Conservation (phyloP, 495 filamentous ascomycete genomes). For the Pseudomonodictys pantanalensis region DNA sequence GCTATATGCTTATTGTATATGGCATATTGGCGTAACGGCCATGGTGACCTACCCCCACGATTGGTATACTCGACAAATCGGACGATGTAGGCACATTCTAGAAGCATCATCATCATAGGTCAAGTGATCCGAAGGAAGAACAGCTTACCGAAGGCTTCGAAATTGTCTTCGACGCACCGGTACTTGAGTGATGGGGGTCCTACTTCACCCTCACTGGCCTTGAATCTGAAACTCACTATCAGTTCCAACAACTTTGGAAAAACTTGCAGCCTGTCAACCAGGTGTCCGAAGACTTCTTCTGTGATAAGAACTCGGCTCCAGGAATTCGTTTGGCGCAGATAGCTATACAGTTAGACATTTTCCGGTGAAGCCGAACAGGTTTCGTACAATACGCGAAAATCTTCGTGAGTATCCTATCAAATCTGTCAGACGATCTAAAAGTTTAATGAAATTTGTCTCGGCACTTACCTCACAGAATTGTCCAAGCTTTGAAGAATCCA, state of each 20-base stretch:
- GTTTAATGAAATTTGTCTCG: too few species aligned
- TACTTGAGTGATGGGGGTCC: conserved; percentile 10
- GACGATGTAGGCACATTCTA: conserved; percentile 8
- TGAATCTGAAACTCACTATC: neutral
- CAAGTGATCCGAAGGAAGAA: too few species aligned
- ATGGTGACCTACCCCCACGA: conserved; percentile 2
- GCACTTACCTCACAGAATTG: too few species aligned
- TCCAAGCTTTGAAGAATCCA: too few species aligned
- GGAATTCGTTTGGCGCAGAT: conserved; percentile 4
- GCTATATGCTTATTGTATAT: conserved; percentile 15
- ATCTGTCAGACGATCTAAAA: too few species aligned
- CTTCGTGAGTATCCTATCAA: too few species aligned
- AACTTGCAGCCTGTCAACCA: conserved; percentile 4
- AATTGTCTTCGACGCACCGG: too few species aligned
- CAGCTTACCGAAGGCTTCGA: too few species aligned
- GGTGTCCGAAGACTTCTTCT: conserved; percentile 4
- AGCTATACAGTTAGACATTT: too few species aligned
- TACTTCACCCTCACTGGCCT: conserved; percentile 9
- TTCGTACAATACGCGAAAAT: too few species aligned
- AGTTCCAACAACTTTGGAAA: conserved; percentile 13
- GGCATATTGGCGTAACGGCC: conserved; percentile 13
- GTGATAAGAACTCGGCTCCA: conserved; percentile 5
- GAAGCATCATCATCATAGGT: neutral
- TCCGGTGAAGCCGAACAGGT: too few species aligned
- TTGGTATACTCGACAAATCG: conserved; percentile 13